Evolutionary conservation across 345 rosid species (phyloP).

Genomic region (Corchorus olitorius): DNA sequence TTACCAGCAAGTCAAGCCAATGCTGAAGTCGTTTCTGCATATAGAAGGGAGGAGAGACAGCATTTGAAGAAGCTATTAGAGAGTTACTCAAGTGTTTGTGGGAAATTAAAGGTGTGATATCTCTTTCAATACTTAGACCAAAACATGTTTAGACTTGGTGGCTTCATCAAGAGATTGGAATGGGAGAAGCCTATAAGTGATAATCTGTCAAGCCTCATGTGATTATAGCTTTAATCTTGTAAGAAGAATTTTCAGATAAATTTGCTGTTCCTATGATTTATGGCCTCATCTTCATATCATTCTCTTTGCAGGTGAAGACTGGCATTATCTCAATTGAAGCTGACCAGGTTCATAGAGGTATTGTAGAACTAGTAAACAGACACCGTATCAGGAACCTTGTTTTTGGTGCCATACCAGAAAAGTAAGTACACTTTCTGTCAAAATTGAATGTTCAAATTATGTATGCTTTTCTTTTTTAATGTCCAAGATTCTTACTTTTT

Average conservation of each 20-base stretch:
- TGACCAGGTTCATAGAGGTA: slow-evolving; percentile 58
- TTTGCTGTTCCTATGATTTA: slow-evolving; percentile 11
- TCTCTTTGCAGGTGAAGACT: slow-evolving; percentile 50
- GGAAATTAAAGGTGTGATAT: slow-evolving; percentile 42
- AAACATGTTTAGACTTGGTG: not conserved
- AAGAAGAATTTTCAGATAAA: not conserved
- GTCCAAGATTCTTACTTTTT: not conserved
- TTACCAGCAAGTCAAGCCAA: slow-evolving; percentile 66
- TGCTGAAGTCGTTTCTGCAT: slow-evolving; percentile 43
- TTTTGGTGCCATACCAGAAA: slow-evolving; percentile 57
- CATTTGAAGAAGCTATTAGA: slow-evolving; percentile 45
- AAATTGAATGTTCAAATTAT: not conserved
- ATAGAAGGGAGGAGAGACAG: slow-evolving; percentile 55
- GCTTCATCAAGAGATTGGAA: not conserved
- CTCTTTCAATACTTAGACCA: not conserved
- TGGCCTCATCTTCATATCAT: slow-evolving; percentile 13
- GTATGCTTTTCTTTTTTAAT: not conserved
- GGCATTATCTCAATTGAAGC: slow-evolving; percentile 43
- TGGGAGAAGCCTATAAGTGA: not conserved
- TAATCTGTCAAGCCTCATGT: not conserved
- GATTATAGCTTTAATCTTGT: not conserved
- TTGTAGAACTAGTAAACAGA: slow-evolving; percentile 50
- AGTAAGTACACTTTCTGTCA: slow-evolving; percentile 37
- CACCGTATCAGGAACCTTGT: slow-evolving; percentile 57
- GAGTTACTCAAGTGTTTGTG: slow-evolving; percentile 41